Evolutionary conservation across 768 basidiomycete genomes (phyloP).

Genomic region (Boletus bicolor): DNA sequence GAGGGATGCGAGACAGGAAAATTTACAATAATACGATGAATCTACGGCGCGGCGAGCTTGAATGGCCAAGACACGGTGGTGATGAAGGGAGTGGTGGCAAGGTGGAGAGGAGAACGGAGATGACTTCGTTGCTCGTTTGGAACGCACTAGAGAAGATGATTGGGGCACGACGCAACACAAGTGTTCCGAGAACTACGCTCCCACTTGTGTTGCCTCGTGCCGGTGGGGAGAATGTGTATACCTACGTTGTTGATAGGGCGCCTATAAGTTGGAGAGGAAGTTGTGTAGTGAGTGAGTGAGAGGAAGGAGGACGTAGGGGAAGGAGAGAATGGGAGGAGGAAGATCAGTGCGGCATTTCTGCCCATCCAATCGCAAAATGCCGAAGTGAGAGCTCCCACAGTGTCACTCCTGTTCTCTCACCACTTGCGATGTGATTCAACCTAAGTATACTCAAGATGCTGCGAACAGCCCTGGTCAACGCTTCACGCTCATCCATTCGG

Average conservation of each 20-base stretch:
- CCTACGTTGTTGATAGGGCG: not conserved
- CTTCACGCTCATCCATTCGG: constrained; percentile 11
- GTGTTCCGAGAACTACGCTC: constrained; percentile 49
- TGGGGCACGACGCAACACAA: constrained; percentile 26
- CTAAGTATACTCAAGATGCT: constrained; percentile 18
- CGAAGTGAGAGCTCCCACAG: not conserved
- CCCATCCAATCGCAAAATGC: constrained; percentile 36
- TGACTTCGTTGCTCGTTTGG: not conserved
- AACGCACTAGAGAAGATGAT: not conserved
- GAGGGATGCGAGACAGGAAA: not conserved
- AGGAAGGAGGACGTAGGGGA: not conserved
- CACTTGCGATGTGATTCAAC: too few relatives aligned
- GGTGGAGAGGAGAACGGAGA: not conserved
- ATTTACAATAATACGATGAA: not conserved
- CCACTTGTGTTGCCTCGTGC: constrained; percentile 32
- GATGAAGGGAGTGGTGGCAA: not conserved
- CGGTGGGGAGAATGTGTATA: not conserved
- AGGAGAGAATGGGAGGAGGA: not conserved
- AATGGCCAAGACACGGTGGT: not conserved
- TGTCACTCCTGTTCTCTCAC: not conserved
- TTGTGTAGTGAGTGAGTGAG: not conserved
- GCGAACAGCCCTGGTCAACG: constrained; percentile 17
- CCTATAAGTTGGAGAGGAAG: too few relatives aligned
- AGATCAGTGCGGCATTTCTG: constrained; percentile 40
- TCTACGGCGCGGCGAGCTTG: not conserved